Base-by-base conservation (phyloP, 345 rosid species). In the Salix purpurea region DNA sequence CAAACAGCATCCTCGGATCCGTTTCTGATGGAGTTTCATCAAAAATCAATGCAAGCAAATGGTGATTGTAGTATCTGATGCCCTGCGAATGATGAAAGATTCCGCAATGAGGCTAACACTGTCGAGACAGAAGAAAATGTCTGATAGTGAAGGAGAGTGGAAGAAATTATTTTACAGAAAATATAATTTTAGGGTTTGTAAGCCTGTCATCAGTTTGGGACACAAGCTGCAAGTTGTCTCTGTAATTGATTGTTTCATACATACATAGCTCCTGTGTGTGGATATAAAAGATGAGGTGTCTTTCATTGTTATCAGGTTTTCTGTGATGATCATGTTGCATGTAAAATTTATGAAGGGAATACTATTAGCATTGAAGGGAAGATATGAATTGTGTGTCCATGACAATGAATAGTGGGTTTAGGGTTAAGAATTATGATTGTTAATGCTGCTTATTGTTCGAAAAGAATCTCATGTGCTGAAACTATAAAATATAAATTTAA, bases 221-320 rank as follows among this genome's bases (percentile, higher is more conserved):
- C 65, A 61, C 81, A 52, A 61, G 77, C 84, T 66, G 72, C 67
- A 64, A 68, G n/a, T 18, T 39, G 46, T 78, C 56, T 15, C 48
- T 74, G 77, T 67, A 70, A 84, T 76, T 54, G 66, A 67, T 74
- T 69, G 23, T 36, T 46, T 60, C 46, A 32, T 32, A 65, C 62
- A 60, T 37, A 37, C 62, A 60, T 37, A 46, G 83, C 16, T 65
- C 26, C 62, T 36, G 58, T n/a, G 73, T 52, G 71, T 44, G 75
- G 42, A 9, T 78, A 37, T 46, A 73, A 13, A 48, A 67, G 67
- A 74, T 71, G 67, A 66, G 46, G 32, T 65, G 48, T 68, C 66
- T 52, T 13, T 36, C 19, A 50, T 23, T 52, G 50, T 50, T 60
- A n/a, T 24, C 65, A 60, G 65, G 11, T 60, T 60, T 23, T 24